These are phyloP conservation scores for Coniophora puteana DNA, from an alignment of 1,284 basidiomycete genomes.

Conservation along the genomic window DNA sequence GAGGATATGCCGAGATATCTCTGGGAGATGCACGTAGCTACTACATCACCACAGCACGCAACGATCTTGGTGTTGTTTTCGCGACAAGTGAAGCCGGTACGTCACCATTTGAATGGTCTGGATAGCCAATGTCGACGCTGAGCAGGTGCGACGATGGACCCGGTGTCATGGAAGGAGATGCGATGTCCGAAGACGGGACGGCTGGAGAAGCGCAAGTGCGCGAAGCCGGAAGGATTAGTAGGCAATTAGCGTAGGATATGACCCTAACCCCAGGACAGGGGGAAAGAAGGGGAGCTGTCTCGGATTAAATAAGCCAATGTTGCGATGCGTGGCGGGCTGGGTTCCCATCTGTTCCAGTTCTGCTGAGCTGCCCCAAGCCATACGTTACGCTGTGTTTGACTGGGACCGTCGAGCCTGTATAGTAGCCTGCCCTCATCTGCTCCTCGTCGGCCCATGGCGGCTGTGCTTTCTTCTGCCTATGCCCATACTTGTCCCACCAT, in stretches of 20 bases:
- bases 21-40: conserved; percentile 92
- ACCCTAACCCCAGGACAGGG: no score
- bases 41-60: conserved; percentile 91
- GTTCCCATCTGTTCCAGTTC: no score
- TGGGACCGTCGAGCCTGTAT: no score
- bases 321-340: no score
- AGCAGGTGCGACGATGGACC: conserved; percentile 74
- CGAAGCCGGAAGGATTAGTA: conserved; percentile 68
- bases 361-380: no score
- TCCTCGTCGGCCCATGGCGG: conserved; percentile 48
- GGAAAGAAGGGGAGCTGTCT: no score
- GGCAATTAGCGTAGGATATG: background rate
- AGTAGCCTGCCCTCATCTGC: no score
- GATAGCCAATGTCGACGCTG: conserved; percentile 2
- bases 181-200: conserved; percentile 79
- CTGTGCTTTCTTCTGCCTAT: conserved; percentile 58
- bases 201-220: conserved; percentile 85
- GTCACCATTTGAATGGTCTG: conserved; percentile 14
- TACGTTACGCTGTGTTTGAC: no score
- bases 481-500: conserved; percentile 55
- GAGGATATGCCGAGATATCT: conserved; percentile 61
- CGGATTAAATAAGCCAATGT: no score
- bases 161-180: conserved; percentile 92
- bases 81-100: conserved; percentile 79
- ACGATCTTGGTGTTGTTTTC: conserved; percentile 91